phyloP scores from a whole-genome alignment of 2,329 filamentous ascomycete species.

The Xylaria sp. region DNA sequence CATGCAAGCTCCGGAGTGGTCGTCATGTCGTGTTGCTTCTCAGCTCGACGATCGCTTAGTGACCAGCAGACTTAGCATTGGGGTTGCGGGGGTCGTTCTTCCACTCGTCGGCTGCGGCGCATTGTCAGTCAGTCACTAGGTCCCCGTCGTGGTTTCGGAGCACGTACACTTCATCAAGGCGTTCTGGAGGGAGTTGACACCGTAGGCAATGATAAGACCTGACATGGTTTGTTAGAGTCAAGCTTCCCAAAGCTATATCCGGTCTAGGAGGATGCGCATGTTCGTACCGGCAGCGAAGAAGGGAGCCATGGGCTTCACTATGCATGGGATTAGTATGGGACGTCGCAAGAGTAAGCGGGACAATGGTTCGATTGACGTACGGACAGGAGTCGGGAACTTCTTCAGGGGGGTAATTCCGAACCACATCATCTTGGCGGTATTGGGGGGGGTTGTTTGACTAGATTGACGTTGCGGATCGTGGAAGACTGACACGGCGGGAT shows the following conservation, averaged over 20 bases:
- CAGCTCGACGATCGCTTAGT: constrained; percentile 35
- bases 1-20: constrained; percentile 20
- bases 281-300: constrained; percentile 91
- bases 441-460: constrained; percentile 34
- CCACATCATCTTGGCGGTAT: constrained; percentile 62
- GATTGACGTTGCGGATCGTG: constrained; percentile 26
- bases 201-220: constrained; percentile 86
- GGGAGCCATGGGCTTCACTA: constrained; percentile 85
- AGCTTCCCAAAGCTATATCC: not conserved
- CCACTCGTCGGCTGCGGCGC: constrained; percentile 72
- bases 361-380: constrained; percentile 52
- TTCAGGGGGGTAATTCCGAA: constrained; percentile 62
- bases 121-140: constrained; percentile 8
- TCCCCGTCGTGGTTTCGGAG: not conserved
- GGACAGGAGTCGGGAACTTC: constrained; percentile 74
- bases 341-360: constrained; percentile 4
- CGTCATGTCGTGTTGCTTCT: constrained; percentile 3
- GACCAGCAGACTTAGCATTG: constrained; percentile 42
- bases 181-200: constrained; percentile 78
- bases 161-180: constrained; percentile 69
- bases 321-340: constrained; percentile 29
- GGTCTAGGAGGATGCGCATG: not conserved
- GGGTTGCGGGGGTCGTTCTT: constrained; percentile 96
- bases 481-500: constrained; percentile 5
- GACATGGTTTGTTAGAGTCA: constrained; percentile 6